Evolutionary conservation across 1,139 yeast species (phyloP).

Genomic region (Geotrichum australiense): DNA sequence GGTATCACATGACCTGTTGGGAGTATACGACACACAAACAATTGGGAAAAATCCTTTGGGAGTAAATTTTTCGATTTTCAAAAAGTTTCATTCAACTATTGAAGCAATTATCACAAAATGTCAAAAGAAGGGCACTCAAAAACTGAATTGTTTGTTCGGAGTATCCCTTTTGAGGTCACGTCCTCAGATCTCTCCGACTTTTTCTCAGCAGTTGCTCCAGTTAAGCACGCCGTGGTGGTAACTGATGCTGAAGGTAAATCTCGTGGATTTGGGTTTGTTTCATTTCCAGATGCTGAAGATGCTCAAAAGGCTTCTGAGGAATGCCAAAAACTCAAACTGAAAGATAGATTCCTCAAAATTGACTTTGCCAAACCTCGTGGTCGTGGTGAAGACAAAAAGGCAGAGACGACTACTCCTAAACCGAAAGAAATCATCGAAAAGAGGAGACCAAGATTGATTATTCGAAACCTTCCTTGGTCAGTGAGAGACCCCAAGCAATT

Average conservation of each 20-base stretch:
- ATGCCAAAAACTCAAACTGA: slow-evolving; percentile 59
- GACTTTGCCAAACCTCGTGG: slow-evolving; percentile 92
- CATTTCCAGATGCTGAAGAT: slow-evolving; percentile 81
- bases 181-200: slow-evolving; percentile 73
- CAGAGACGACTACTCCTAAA: slow-evolving; percentile 9
- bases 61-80: slow-evolving; percentile 2
- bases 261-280: slow-evolving; percentile 93
- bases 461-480: slow-evolving; percentile 95
- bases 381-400: slow-evolving; percentile 42
- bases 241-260: slow-evolving; percentile 61
- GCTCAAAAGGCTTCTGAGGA: slow-evolving; percentile 67
- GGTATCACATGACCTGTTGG: too few species aligned
- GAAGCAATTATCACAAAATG: not conserved
- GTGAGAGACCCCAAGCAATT: slow-evolving; percentile 70
- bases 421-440: slow-evolving; percentile 38
- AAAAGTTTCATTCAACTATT: not conserved
- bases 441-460: slow-evolving; percentile 75
- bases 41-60: too few species aligned
- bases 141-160: slow-evolving; percentile 62
- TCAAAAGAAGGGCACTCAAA: slow-evolving; percentile 13
- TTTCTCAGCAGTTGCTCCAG: slow-evolving; percentile 90
- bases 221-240: slow-evolving; percentile 90
- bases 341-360: slow-evolving; percentile 60
- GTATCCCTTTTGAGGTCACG: slow-evolving; percentile 74
- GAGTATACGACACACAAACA: too few species aligned